Evolutionary conservation across 1,139 yeast species (phyloP), one percentile per base, ranked within the genome.

Genomic region (Kodamaea anthophila): DNA sequence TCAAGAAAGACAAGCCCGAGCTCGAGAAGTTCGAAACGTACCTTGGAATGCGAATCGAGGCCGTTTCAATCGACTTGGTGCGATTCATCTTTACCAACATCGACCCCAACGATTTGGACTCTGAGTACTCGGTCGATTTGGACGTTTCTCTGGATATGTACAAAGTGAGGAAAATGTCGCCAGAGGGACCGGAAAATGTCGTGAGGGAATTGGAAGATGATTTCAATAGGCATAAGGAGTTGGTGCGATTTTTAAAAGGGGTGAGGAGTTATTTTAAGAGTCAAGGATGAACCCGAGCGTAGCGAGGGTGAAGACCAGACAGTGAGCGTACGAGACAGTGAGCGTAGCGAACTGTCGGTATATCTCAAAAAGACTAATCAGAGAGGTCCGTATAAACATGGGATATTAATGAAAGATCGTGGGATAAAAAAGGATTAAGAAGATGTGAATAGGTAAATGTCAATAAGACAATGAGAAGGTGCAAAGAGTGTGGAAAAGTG

Each of bases 1-100:
- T 48, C 15, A 46, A 51, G 15, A 49, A 51, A 15, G 74, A 69
- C 33, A 47, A 52, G 32, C 61, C 60, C 4, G 63, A 67, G 30
- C 55, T 70, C 13, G 44, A 56, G 21, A 58, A 64, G 31, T 69
- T 56, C 39, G 76, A 70, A 35, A 50, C 53, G 29, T 60, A 69
- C 34, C 49, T 70, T 29, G 77, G 78, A 1, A 44, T 72, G 28
- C 55, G 50, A 28, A 58, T 71, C 21, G 65, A 61, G 27, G 73
- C 68, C 4, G 35, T 63, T 3, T 46, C 53, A 3, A 54, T 53
- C 7, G 66, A 65, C 31, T 34, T 57, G 9, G 45, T 72, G 21
- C 47, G 48, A 31, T 65, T 72, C 34, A 47, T 50, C 3, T 72
- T 72, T 37, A 48, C 42, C 15, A 68, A 70, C 38, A 49, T 72